Base-by-base conservation (phyloP, 23 red algal species). In the Gracilaria gracilis region DNA sequence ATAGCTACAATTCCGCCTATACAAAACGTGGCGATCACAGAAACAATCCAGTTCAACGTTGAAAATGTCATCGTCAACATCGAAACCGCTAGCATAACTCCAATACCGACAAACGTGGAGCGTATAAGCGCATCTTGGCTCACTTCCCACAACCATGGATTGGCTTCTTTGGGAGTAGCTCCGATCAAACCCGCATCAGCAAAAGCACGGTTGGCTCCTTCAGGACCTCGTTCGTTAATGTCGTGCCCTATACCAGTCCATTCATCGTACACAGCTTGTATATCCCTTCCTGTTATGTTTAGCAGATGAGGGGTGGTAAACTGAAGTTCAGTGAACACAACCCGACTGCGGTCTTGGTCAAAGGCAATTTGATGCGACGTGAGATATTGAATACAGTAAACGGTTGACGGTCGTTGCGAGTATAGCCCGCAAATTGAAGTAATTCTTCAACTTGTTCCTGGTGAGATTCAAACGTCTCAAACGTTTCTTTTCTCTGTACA, bases 271-370 rank as follows among this genome's bases (percentile, higher is more conserved):
- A 29, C 42, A 53, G 88, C 31, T 25, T 19, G 82, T 37, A 93
- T 53, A 66, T 67, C 36, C 39, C 58, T 37, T 19, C 36, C 61
- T 25, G 40, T 47, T 57, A 87, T 35, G 44, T 93, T 88, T 40
- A 35, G 31, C 19, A 65, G 16, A 55, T 83, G 61, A 25, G 87
- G 87, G 50, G 34, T 76, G 4, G 42, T 46, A 48, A 93, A 93
- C 14, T 16, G 28, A 72, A 93, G 36, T 57, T 79, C 69, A 61
- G 87, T 83, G 39, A 93, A 93, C 27, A 83, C 54, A 36, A 93
- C 44, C 24, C 54, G 88, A 34, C 17, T 79, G 32, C 61, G 27
- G 13, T 67, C 13, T 42, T 84, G 61, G 61, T 67, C 61, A 71
- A 93, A 75, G n/a, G 7, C 90, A 79, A 93, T 72, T 33, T 67